A percentile compares a stretch with the other conserved stretches of the same genome.
Evolutionary conservation across 2,329 filamentous ascomycete genomes (phyloP).

Genomic region (Aquanectria penicillioides): DNA sequence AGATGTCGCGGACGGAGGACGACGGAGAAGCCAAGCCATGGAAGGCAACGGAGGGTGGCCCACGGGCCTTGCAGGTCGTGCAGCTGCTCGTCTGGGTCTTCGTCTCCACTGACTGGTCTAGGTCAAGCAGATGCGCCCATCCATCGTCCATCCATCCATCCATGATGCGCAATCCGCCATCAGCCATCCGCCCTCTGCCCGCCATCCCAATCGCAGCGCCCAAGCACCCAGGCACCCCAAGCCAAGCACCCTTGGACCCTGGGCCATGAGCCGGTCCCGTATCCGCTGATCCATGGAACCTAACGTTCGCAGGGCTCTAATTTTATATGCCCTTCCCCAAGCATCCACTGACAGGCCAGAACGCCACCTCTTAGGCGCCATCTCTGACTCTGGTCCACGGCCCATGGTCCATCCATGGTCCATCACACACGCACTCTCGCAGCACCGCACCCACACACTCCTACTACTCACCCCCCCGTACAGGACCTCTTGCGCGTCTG

Average conservation of each 20-base stretch:
- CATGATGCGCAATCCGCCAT: conserved; percentile 32
- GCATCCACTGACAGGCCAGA: conserved; percentile 56
- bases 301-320: conserved; percentile 50
- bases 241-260: conserved; percentile 25
- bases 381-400: conserved; percentile 49
- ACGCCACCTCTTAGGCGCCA: conserved; percentile 55
- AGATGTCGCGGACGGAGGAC: background rate
- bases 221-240: conserved; percentile 10
- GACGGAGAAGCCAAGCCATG: background rate
- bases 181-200: conserved; percentile 32
- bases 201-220: conserved; percentile 23
- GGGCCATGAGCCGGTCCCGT: conserved; percentile 39
- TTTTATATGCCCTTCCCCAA: conserved; percentile 54
- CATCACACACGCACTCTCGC: conserved; percentile 46
- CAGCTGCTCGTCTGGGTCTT: conserved; percentile 33
- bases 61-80: conserved; percentile 26
- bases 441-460: conserved; percentile 32
- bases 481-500: conserved; percentile 32
- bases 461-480: conserved; percentile 6
- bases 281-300: conserved; percentile 44
- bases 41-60: conserved; percentile 21
- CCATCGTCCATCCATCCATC: conserved; percentile 22
- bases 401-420: conserved; percentile 37
- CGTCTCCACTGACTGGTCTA: conserved; percentile 31
- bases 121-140: conserved; percentile 16